These are phyloP conservation scores for Sordariomycetes sp. DNA, from an alignment of 2,329 filamentous ascomycete genomes.

Conservation along the genomic window DNA sequence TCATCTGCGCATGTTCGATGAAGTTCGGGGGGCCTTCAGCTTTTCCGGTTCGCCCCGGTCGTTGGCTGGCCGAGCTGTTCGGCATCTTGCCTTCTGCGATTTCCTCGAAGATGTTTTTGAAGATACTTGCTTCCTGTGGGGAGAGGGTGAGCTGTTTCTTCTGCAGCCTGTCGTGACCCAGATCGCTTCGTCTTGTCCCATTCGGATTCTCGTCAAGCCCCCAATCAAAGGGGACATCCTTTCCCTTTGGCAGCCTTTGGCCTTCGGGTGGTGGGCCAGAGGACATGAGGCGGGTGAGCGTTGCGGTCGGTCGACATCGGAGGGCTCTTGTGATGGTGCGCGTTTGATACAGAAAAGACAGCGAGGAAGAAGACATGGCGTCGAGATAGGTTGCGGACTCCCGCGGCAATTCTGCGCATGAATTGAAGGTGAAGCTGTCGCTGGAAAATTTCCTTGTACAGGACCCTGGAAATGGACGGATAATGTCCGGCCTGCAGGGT, in stretches of 20 bases:
- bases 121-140: conserved; percentile 46
- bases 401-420: too few species aligned
- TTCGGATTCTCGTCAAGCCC: too few species aligned
- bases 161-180: neutral
- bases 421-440: too few species aligned
- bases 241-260: too few species aligned
- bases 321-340: conserved; percentile 37
- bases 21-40: conserved; percentile 9
- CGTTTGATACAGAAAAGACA: conserved; percentile 67
- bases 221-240: conserved; percentile 47
- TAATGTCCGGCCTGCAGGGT: too few species aligned
- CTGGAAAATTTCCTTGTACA: neutral
- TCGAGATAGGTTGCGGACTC: neutral
- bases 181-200: too few species aligned
- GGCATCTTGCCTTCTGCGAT: conserved; percentile 26
- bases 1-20: conserved; percentile 20
- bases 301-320: conserved; percentile 6
- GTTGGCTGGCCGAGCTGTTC: too few species aligned
- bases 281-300: too few species aligned
- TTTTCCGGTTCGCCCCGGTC: conserved; percentile 6
- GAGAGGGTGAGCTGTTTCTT: conserved; percentile 41
- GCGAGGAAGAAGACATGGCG: conserved; percentile 38
- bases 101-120: conserved; percentile 45
- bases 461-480: too few species aligned
- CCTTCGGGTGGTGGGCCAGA: too few species aligned